phyloP scores from a whole-genome alignment of 176 grass and related monocot species.

The Miscanthus lutarioriparius region DNA sequence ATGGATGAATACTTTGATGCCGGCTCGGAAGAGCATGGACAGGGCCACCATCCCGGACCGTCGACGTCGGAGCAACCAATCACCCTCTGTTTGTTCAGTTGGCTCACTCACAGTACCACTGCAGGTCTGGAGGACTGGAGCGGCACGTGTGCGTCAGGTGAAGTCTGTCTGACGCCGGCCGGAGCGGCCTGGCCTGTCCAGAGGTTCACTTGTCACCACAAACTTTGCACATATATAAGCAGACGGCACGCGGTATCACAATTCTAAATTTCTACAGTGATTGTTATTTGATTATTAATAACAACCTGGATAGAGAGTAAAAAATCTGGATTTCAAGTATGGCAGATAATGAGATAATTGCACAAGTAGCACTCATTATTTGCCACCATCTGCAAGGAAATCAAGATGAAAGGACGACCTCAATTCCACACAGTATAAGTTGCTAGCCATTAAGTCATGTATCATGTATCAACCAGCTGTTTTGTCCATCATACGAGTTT shows the following conservation, averaged over 20 bases:
- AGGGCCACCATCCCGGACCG: too few relatives aligned
- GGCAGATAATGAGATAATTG: not conserved
- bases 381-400: not conserved
- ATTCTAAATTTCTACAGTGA: not conserved
- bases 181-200: too few relatives aligned
- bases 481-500: conserved; percentile 19
- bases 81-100: too few relatives aligned
- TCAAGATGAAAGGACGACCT: not conserved
- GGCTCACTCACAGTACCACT: not conserved
- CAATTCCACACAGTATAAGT: not conserved
- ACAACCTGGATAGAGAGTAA: not conserved
- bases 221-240: too few relatives aligned
- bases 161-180: not conserved
- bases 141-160: not conserved
- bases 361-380: not conserved
- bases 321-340: not conserved
- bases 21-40: too few relatives aligned
- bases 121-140: too few relatives aligned
- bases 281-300: too few relatives aligned
- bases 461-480: conserved; percentile 28
- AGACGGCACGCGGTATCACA: not conserved
- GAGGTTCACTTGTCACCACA: too few relatives aligned
- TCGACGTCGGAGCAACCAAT: too few relatives aligned
- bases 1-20: too few relatives aligned
- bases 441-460: conserved; percentile 35